These are phyloP conservation scores for Limnomonas spitsbergensis DNA, from an alignment of 139 green algal genomes.

Conservation along the genomic window DNA sequence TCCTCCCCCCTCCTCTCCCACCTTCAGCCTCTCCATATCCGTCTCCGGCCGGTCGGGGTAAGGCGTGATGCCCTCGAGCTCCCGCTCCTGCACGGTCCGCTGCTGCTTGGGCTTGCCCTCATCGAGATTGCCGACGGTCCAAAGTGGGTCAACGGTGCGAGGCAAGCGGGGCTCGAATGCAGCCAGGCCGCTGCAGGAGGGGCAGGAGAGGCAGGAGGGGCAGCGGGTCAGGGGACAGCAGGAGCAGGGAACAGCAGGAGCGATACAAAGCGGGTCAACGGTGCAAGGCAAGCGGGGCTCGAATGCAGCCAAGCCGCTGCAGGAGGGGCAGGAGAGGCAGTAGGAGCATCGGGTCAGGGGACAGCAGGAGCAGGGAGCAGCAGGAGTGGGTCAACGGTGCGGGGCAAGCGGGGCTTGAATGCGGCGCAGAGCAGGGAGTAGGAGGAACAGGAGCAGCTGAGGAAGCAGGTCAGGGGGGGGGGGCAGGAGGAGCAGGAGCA, in stretches of 20 bases:
- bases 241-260: no score
- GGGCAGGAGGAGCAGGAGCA: no score
- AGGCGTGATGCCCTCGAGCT: slow-evolving; percentile 34
- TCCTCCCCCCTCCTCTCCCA: no score
- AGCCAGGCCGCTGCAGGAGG: slow-evolving; percentile 33
- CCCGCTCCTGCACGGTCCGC: background rate
- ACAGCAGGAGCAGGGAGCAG: no score
- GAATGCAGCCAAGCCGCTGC: slow-evolving; percentile 27
- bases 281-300: slow-evolving; percentile 27
- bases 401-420: slow-evolving; percentile 27
- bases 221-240: no score
- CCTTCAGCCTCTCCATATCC: slow-evolving; percentile 26
- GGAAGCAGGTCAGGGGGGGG: no score
- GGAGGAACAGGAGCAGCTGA: no score
- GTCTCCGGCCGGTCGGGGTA: slow-evolving; percentile 21
- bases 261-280: slow-evolving; percentile 42
- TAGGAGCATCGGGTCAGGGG: no score
- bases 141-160: slow-evolving; percentile 34
- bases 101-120: slow-evolving; percentile 35
- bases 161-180: slow-evolving; percentile 30
- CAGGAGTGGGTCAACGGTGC: slow-evolving; percentile 32
- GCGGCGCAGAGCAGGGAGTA: slow-evolving; percentile 25
- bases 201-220: no score
- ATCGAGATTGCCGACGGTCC: slow-evolving; percentile 23
- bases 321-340: no score